Conservation (phyloP, 345 rosid species). For the Hirschfeldia incana region DNA sequence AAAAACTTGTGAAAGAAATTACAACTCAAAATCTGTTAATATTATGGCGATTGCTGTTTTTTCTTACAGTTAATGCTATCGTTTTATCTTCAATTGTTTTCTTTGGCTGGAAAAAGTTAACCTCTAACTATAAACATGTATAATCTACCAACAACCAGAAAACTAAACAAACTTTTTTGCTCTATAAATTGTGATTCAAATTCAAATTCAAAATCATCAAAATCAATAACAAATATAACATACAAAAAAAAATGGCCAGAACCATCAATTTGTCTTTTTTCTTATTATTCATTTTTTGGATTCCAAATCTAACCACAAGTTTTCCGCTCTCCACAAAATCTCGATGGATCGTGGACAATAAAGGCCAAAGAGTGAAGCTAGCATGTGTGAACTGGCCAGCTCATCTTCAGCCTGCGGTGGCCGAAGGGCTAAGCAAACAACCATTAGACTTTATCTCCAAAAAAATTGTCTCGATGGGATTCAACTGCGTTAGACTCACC, state of each 20-base stretch:
- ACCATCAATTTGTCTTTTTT: background rate
- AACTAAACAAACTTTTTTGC: conserved; percentile 11
- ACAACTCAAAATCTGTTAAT: background rate
- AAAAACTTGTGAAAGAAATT: background rate
- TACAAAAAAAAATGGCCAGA: conserved; percentile 4
- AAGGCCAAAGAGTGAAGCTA: conserved; percentile 58
- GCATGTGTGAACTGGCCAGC: conserved; percentile 73
- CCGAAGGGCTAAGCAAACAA: conserved; percentile 76
- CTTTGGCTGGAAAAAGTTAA: background rate
- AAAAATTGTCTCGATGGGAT: conserved; percentile 47
- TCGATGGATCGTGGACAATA: conserved; percentile 58
- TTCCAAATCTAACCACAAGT: background rate
- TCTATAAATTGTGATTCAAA: conserved; percentile 5
- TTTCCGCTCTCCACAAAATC: conserved; percentile 55
- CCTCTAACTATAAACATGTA: conserved; percentile 5
- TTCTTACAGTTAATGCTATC: background rate
- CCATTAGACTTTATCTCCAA: conserved; percentile 49
- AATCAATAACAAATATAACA: background rate
- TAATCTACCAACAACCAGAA: conserved; percentile 20
- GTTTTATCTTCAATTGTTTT: background rate
- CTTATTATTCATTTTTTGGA: conserved; percentile 6
- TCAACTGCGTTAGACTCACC: conserved; percentile 68
- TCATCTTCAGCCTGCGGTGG: conserved; percentile 61
- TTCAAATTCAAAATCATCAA: conserved; percentile 2
- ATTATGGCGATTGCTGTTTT: background rate